Base-by-base conservation (phyloP, 352 stramenopile genomes). In the Pythium grandisporangium region DNA sequence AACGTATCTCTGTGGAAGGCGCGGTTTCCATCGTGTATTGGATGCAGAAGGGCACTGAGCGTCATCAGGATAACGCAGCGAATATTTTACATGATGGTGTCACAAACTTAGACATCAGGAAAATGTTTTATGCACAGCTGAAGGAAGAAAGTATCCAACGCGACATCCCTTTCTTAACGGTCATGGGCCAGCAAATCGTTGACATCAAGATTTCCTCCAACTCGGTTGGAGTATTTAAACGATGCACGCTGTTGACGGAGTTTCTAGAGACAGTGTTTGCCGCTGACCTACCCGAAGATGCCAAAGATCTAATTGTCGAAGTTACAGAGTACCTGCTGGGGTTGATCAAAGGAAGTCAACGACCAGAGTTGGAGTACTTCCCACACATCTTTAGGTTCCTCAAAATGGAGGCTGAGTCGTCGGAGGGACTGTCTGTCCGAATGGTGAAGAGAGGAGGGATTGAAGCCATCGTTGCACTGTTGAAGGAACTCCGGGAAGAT, bases 31-130 rank as follows among this genome's bases (percentile, higher is more conserved):
- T 91, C 2, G 66, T 88, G 10, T 88, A 91, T 34, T 91, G 78
- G 78, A 82, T 88, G 48, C 72, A 87, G 43, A 89, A 91, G 45
- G 78, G 78, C 12, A 87, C 75, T 1, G 78, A 87, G 36, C 70
- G 78, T 3, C 72, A 89, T 34, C 78, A 87, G 63, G 72, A 91
- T 29, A 87, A 86, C 27, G 78, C 70, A 0, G 63, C 87, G 22
- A 79, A 64, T 36, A 84, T 91, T 37, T 36, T 91, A 6, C 55
- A 81, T 39, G 78, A 88, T 35, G 75, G 75, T 6, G 59, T 91
- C 25, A 70, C 46, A 3, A 63, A 72, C 29, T 48, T 58, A 3
- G 35, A 21, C 5, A 58, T 70, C 16, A 46, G 70, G 30, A 53
- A 26, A 3, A 69, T 65, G 36, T 90, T 90, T 39, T 90, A 72